phyloP scores from a whole-genome alignment of 345 rosid genomes.

The Toxicodendron radicans region DNA sequence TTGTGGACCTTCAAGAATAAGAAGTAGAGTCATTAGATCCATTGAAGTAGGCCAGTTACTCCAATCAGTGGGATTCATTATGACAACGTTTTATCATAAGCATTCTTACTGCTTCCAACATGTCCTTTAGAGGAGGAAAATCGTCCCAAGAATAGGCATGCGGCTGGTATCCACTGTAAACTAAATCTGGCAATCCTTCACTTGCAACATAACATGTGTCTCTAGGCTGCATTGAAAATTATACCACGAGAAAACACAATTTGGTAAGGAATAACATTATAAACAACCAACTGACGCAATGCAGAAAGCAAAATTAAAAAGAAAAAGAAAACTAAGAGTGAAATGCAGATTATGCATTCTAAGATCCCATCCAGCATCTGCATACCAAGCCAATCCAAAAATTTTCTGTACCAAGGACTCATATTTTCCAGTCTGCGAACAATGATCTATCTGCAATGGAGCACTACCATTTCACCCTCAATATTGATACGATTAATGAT shows the following conservation, averaged over 20 bases:
- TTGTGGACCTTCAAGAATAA: slow-evolving; percentile 54
- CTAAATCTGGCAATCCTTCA: slow-evolving; percentile 53
- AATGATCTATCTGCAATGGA: background rate
- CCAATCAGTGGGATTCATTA: background rate
- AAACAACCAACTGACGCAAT: background rate
- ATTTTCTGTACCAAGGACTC: background rate
- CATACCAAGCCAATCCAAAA: background rate
- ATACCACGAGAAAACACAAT: background rate
- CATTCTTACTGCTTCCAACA: slow-evolving; percentile 58
- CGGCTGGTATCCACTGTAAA: slow-evolving; percentile 76
- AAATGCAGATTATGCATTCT: background rate
- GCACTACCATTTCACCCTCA: too few species aligned
- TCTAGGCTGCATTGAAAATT: slow-evolving; percentile 54
- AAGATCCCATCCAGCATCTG: background rate
- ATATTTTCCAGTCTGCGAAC: background rate
- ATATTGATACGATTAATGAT: background rate
- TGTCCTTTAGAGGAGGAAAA: slow-evolving; percentile 76
- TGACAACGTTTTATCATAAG: background rate
- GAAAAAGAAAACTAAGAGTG: background rate
- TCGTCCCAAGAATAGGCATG: slow-evolving; percentile 77
- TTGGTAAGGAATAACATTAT: background rate
- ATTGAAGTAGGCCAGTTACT: background rate
- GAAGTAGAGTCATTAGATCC: slow-evolving; percentile 11
- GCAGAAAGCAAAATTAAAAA: background rate
- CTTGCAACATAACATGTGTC: slow-evolving; percentile 81